These are phyloP conservation scores for Cytospora chrysosperma DNA, from an alignment of 2,329 filamentous ascomycete species.

Conservation along the genomic window DNA sequence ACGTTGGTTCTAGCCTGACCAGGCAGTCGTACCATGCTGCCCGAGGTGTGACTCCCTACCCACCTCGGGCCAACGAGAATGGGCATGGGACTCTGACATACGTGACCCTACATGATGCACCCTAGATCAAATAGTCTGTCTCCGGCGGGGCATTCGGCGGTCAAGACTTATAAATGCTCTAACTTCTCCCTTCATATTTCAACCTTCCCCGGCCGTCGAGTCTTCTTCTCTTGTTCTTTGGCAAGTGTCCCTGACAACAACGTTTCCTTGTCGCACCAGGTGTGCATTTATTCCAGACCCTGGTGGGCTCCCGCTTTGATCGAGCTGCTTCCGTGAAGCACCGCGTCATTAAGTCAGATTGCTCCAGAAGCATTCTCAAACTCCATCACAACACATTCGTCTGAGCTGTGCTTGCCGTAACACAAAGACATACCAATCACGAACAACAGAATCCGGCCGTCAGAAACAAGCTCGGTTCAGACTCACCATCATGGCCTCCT, in stretches of 20 bases:
- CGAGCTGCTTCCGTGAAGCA: conserved; percentile 9
- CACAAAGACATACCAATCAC: background rate
- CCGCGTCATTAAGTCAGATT: background rate
- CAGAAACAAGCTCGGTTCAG: background rate
- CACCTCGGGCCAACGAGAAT: background rate
- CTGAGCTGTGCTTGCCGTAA: background rate
- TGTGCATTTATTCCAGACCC: background rate
- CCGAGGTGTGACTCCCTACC: conserved; percentile 4
- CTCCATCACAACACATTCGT: background rate
- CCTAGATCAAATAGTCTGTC: conserved; percentile 2
- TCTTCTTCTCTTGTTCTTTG: conserved; percentile 1
- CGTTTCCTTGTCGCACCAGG: conserved; percentile 8
- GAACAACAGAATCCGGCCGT: background rate
- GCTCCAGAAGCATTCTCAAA: background rate
- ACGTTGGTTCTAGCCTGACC: background rate
- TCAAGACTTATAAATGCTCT: conserved; percentile 6
- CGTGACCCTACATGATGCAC: conserved; percentile 14
- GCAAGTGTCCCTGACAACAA: conserved; percentile 9
- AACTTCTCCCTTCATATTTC: background rate
- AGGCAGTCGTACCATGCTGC: conserved; percentile 19
- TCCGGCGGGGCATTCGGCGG: conserved; percentile 4
- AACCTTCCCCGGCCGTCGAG: background rate
- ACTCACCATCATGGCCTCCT: conserved; percentile 19
- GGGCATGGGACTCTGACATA: conserved; percentile 3
- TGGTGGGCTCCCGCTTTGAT: background rate